phyloP scores from a whole-genome alignment of 2,329 filamentous ascomycete genomes.

The Stachybotrys chlorohalonatus region DNA sequence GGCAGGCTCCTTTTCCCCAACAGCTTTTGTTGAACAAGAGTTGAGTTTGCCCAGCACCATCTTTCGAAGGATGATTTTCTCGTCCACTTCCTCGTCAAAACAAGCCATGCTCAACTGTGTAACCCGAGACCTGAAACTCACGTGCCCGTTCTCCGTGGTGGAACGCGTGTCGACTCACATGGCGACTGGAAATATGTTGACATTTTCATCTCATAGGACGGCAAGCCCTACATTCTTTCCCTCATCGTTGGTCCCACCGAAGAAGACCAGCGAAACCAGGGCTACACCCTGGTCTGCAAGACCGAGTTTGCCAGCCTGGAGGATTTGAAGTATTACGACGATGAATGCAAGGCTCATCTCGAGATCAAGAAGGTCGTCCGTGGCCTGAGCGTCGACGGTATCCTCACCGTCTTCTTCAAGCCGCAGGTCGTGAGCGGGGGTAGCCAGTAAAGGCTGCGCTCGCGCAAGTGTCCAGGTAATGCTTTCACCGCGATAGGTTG shows the following conservation, averaged over 20 bases:
- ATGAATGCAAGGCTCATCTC: constrained; percentile 23
- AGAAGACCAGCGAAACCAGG: constrained; percentile 45
- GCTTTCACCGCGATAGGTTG: neutral
- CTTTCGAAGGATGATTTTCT: too few species aligned
- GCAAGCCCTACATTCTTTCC: constrained; percentile 49
- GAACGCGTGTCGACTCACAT: neutral
- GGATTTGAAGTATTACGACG: constrained; percentile 55
- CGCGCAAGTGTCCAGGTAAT: neutral
- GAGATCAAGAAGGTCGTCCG: constrained; percentile 14
- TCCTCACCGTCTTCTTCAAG: constrained; percentile 1
- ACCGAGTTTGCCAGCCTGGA: constrained; percentile 47
- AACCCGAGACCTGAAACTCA: neutral
- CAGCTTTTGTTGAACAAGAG: too few species aligned
- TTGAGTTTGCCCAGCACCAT: too few species aligned
- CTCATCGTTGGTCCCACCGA: constrained; percentile 38
- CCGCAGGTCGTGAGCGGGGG: neutral
- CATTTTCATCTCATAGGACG: constrained; percentile 32
- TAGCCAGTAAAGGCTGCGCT: neutral
- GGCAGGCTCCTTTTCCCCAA: too few species aligned
- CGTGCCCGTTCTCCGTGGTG: neutral
- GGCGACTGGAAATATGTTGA: neutral
- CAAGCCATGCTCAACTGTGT: too few species aligned
- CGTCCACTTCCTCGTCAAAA: too few species aligned
- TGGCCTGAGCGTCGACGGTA: neutral
- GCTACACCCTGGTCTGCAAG: constrained; percentile 47